phyloP scores from a whole-genome alignment of 148 eudicot genomes.

The Agrostemma githago region DNA sequence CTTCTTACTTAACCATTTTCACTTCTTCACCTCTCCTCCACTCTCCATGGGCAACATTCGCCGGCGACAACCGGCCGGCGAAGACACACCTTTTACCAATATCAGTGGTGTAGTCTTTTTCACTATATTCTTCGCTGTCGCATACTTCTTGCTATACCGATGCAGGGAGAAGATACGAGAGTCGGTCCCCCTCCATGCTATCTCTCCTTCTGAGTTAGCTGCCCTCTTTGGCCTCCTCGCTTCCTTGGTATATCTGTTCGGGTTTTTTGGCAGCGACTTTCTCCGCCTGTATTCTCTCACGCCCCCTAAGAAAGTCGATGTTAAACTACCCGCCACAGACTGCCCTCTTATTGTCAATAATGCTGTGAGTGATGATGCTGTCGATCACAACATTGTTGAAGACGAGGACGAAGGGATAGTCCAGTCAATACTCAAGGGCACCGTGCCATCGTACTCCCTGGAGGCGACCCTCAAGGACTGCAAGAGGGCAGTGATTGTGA shows the following conservation, averaged over 20 bases:
- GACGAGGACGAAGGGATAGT: constrained; percentile 32
- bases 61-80: constrained; percentile 11
- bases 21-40: neutral
- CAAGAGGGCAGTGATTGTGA: constrained; percentile 36
- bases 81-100: constrained; percentile 27
- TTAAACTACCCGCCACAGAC: constrained; percentile 6
- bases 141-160: constrained; percentile 59
- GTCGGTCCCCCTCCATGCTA: constrained; percentile 54
- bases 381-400: neutral
- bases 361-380: neutral
- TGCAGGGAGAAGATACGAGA: constrained; percentile 75
- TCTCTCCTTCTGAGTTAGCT: constrained; percentile 59
- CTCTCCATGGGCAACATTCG: constrained; percentile 20
- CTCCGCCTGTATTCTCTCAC: constrained; percentile 38
- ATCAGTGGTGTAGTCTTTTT: constrained; percentile 61
- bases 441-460: constrained; percentile 45
- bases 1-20: neutral
- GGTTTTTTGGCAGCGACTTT: constrained; percentile 69
- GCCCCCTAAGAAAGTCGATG: constrained; percentile 6
- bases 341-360: neutral
- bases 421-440: constrained; percentile 38
- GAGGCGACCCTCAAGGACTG: constrained; percentile 47
- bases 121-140: constrained; percentile 61
- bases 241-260: constrained; percentile 61
- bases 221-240: constrained; percentile 53